These are phyloP conservation scores for Microbotryum silenes-acaulis DNA, from an alignment of 1,284 basidiomycete genomes.

Conservation along the genomic window DNA sequence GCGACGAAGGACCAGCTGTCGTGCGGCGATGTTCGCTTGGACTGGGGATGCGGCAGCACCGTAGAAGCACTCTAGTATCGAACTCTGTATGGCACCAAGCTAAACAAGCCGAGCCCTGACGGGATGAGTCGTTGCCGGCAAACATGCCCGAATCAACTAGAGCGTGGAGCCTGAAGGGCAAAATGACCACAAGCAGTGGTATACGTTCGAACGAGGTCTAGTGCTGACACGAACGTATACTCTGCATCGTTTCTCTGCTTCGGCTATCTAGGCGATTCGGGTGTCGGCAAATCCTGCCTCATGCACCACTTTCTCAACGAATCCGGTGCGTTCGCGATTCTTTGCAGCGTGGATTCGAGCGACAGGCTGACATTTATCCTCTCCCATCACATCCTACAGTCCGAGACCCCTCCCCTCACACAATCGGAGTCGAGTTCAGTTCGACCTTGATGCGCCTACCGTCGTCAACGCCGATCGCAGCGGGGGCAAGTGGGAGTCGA, in stretches of 20 bases:
- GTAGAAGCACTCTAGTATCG: background rate
- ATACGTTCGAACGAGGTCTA: background rate
- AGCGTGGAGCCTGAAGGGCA: background rate
- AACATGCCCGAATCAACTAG: background rate
- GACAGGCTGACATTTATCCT: slow-evolving; percentile 8
- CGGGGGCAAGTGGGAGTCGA: slow-evolving; percentile 8
- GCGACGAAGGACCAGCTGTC: too few relatives aligned
- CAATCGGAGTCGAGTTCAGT: slow-evolving; percentile 55
- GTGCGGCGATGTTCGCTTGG: too few relatives aligned
- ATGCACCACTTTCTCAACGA: slow-evolving; percentile 94
- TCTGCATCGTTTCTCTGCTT: background rate
- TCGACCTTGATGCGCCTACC: slow-evolving; percentile 35
- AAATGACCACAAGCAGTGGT: background rate
- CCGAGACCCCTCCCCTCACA: slow-evolving; percentile 94
- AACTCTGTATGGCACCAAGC: background rate
- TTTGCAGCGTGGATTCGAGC: too few relatives aligned
- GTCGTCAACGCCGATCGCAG: slow-evolving; percentile 20
- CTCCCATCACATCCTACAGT: slow-evolving; percentile 49
- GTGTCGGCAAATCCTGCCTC: slow-evolving; percentile 91
- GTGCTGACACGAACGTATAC: background rate
- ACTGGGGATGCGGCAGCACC: background rate
- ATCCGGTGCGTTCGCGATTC: slow-evolving; percentile 56
- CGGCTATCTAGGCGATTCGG: slow-evolving; percentile 67
- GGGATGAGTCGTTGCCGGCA: background rate
- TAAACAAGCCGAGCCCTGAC: background rate